A percentile compares a stretch with the other conserved stretches of the same genome.
These are phyloP conservation scores for Leccinellum albellum DNA, from an alignment of 768 basidiomycete species.

Conservation along the genomic window DNA sequence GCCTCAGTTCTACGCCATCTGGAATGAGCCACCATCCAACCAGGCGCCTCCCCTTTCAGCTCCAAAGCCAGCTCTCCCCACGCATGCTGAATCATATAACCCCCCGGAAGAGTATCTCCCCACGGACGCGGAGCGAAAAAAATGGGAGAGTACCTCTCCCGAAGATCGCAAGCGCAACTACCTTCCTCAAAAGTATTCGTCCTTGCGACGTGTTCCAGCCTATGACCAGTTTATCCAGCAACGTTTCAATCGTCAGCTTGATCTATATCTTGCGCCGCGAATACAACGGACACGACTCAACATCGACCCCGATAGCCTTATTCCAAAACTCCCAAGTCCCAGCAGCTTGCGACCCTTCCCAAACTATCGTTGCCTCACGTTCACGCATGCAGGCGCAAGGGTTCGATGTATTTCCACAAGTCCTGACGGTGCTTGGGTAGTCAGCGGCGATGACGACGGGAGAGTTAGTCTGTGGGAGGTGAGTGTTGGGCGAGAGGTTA, in stretches of 20 bases:
- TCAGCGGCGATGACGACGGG: conserved; percentile 89
- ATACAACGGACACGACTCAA: conserved; percentile 84
- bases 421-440: conserved; percentile 87
- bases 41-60: conserved; percentile 89
- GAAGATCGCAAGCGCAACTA: conserved; percentile 90
- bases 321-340: conserved; percentile 93
- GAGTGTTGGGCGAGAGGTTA: conserved; percentile 82
- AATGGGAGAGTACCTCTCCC: conserved; percentile 79
- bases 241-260: conserved; percentile 88
- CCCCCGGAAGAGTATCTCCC: conserved; percentile 96
- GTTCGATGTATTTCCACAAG: conserved; percentile 77
- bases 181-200: conserved; percentile 80
- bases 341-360: conserved; percentile 93
- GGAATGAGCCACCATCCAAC: conserved; percentile 73
- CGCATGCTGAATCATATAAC: conserved; percentile 96
- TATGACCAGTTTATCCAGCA: conserved; percentile 92
- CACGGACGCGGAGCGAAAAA: conserved; percentile 71
- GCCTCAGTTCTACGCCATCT: conserved; percentile 80
- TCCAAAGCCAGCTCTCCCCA: conserved; percentile 85
- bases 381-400: conserved; percentile 62
- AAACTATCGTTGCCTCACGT: conserved; percentile 69
- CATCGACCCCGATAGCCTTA: conserved; percentile 85
- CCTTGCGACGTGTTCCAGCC: conserved; percentile 87
- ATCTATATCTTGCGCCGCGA: conserved; percentile 93
- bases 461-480: conserved; percentile 89